Evolutionary conservation across 73 alveolate genomes (phyloP).

Genomic region (Paramecium primaurelia): DNA sequence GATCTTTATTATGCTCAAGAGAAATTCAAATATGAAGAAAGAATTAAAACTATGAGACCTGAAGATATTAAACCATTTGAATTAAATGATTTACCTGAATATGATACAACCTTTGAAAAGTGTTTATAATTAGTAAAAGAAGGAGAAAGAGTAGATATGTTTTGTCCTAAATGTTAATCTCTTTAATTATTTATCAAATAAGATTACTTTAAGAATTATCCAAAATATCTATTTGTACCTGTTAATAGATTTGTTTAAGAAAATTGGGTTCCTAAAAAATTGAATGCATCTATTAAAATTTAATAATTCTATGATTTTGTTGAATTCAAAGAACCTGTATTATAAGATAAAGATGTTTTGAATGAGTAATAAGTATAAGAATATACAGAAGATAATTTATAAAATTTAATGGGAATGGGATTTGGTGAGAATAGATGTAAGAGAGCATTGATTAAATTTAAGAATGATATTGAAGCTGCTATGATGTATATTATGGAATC

Average conservation of each 20-base stretch:
- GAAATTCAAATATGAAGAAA: slow-evolving; percentile 73
- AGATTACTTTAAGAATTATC: slow-evolving; percentile 77
- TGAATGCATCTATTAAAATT: slow-evolving; percentile 85
- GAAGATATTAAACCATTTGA: slow-evolving; percentile 74
- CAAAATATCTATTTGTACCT: slow-evolving; percentile 84
- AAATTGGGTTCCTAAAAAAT: slow-evolving; percentile 98
- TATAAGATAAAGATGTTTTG: slow-evolving; percentile 69
- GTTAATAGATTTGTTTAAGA: slow-evolving; percentile 89
- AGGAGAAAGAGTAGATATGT: slow-evolving; percentile 82
- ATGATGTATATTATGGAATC: slow-evolving; percentile 87
- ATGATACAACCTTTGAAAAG: slow-evolving; percentile 71
- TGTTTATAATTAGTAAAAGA: slow-evolving; percentile 77
- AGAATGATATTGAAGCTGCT: slow-evolving; percentile 89
- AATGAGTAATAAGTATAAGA: slow-evolving; percentile 68
- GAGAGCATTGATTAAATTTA: slow-evolving; percentile 84
- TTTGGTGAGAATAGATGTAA: slow-evolving; percentile 91
- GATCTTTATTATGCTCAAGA: neutral
- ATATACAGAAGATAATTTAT: slow-evolving; percentile 77
- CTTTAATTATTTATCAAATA: slow-evolving; percentile 75
- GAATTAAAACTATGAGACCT: slow-evolving; percentile 62
- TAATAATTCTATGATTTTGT: slow-evolving; percentile 73
- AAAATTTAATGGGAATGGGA: slow-evolving; percentile 88
- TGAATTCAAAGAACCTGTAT: slow-evolving; percentile 68
- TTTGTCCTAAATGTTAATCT: slow-evolving; percentile 85
- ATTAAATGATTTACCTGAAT: slow-evolving; percentile 74